phyloP scores from a whole-genome alignment of 495 filamentous ascomycete genomes.

The Penicillium nucicola region DNA sequence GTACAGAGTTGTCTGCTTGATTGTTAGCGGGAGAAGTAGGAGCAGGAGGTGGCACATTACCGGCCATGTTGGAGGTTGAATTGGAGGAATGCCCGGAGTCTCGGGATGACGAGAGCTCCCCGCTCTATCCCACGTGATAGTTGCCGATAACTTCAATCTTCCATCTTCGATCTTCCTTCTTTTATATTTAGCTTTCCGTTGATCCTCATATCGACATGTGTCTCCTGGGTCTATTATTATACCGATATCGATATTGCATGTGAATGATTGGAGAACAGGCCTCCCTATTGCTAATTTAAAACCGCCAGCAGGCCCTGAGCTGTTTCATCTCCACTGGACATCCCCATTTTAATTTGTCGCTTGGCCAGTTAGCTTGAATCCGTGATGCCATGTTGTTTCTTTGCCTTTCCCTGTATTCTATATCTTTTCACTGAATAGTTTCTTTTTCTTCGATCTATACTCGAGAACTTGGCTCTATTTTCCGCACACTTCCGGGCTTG shows the following conservation, averaged over 20 bases:
- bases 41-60: background rate
- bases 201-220: too few species aligned
- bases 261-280: background rate
- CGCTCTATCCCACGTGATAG: constrained; percentile 5
- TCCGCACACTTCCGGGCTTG: background rate
- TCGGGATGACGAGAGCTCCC: constrained; percentile 5
- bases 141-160: background rate
- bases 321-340: constrained; percentile 14
- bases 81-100: background rate
- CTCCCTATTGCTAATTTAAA: background rate
- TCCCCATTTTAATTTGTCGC: constrained; percentile 22
- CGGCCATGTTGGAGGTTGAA: background rate
- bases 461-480: background rate
- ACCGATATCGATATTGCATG: background rate
- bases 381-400: constrained; percentile 11
- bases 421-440: background rate
- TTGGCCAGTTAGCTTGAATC: constrained; percentile 6
- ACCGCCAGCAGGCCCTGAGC: constrained; percentile 9
- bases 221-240: background rate
- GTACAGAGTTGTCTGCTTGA: constrained; percentile 9
- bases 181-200: too few species aligned
- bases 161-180: background rate
- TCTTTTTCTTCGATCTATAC: background rate
- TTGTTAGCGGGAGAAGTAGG: constrained; percentile 2
- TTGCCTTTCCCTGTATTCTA: background rate